phyloP scores from a whole-genome alignment of 2,329 filamentous ascomycete species.

The Fusarium abutilonis region DNA sequence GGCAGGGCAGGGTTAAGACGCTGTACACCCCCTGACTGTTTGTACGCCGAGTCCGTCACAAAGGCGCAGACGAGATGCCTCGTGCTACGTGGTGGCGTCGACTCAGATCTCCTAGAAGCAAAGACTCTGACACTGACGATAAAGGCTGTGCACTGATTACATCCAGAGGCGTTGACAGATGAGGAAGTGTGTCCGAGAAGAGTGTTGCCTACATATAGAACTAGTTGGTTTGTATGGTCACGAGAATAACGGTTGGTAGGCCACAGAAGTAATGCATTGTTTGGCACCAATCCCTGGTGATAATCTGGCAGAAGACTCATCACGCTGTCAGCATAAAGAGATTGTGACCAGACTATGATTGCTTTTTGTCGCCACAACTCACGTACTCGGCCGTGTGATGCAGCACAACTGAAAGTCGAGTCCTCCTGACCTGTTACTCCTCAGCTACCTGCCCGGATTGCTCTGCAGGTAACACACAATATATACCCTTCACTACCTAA shows the following conservation, averaged over 20 bases:
- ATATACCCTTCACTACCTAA: background rate
- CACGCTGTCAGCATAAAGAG: background rate
- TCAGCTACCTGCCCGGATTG: background rate
- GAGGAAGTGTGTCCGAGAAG: background rate
- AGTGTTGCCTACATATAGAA: background rate
- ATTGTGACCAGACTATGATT: background rate
- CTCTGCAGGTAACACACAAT: background rate
- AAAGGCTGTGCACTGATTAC: background rate
- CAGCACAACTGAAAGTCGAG: conserved; percentile 15
- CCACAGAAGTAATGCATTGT: background rate
- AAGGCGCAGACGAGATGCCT: conserved; percentile 2
- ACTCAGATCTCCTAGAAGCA: conserved; percentile 1
- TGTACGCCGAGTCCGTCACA: conserved; percentile 26
- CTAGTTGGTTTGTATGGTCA: background rate
- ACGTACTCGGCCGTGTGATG: conserved; percentile 2
- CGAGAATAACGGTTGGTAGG: background rate
- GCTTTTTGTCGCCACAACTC: background rate
- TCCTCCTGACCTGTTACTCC: background rate
- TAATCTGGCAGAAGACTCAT: background rate
- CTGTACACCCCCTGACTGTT: conserved; percentile 10
- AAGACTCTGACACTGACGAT: background rate
- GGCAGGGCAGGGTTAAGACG: conserved; percentile 6
- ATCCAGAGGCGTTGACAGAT: background rate
- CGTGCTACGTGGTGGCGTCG: conserved; percentile 10
- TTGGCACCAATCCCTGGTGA: background rate